Percentiles rank a stretch among this genome's conserved stretches.
Conservation (phyloP, 73 alveolate species). For the Symbiodinium pilosum region DNA sequence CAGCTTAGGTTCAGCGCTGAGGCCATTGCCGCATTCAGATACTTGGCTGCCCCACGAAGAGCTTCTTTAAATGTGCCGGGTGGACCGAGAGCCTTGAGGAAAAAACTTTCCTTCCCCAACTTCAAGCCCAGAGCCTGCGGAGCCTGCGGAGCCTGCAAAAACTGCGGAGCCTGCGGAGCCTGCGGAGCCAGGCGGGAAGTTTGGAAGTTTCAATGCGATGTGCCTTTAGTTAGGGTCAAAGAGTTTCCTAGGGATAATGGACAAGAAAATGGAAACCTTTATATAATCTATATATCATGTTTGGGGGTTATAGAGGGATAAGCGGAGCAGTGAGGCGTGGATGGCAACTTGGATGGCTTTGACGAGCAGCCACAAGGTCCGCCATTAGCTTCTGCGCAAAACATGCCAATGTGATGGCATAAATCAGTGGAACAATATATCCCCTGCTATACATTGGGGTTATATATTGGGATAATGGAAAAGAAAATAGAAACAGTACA, state of each 20-base stretch:
- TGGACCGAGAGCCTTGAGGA: background rate
- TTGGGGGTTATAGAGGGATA: too few relatives aligned
- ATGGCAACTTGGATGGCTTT: background rate
- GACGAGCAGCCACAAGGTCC: background rate
- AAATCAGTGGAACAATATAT: too few relatives aligned
- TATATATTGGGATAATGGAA: too few relatives aligned
- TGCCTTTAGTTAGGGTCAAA: too few relatives aligned
- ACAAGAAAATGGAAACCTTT: too few relatives aligned
- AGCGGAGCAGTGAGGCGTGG: background rate
- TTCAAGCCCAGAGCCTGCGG: background rate
- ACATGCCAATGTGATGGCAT: too few relatives aligned
- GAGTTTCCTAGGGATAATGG: too few relatives aligned
- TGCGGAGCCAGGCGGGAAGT: background rate
- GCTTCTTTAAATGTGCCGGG: background rate
- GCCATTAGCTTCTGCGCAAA: background rate
- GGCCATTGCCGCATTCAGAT: background rate
- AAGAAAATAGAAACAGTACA: too few relatives aligned
- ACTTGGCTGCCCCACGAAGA: background rate
- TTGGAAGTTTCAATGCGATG: background rate
- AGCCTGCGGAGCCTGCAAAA: background rate
- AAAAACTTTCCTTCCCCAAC: background rate
- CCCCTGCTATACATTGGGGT: too few relatives aligned
- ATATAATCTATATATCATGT: too few relatives aligned
- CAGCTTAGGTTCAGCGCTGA: constrained; percentile 1
- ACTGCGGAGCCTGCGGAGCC: too few relatives aligned